A percentile compares a stretch with the other conserved stretches of the same genome.
phyloP scores from a whole-genome alignment of 2,329 filamentous ascomycete genomes.

The Fusarium phyllophilum region DNA sequence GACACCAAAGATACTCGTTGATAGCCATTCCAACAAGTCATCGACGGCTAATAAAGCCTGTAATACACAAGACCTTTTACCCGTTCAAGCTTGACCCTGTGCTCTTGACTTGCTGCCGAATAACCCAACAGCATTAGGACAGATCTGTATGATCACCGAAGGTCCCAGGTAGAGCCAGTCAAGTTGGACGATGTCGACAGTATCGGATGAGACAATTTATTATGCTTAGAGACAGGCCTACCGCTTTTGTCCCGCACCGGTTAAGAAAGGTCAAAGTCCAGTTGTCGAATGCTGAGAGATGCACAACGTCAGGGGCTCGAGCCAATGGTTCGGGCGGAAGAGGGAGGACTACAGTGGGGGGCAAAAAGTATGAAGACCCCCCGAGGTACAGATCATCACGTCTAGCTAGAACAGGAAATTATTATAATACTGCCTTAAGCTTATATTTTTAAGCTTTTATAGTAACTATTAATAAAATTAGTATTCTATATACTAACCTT shows the following conservation, averaged over 20 bases:
- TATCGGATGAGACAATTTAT: conserved; percentile 16
- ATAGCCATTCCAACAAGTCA: background rate
- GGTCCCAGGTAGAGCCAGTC: conserved; percentile 30
- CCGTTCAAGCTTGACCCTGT: conserved; percentile 19
- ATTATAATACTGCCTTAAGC: too few species aligned
- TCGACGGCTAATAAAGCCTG: conserved; percentile 3
- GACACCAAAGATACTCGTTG: background rate
- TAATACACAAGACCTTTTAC: conserved; percentile 26
- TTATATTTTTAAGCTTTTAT: too few species aligned
- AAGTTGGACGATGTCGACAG: background rate
- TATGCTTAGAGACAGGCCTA: conserved; percentile 11
- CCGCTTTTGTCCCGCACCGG: conserved; percentile 22
- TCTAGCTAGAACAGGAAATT: too few species aligned
- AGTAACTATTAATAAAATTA: too few species aligned
- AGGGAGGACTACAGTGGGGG: background rate
- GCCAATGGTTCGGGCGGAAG: conserved; percentile 40
- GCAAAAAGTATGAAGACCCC: too few species aligned
- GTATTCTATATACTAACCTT: too few species aligned
- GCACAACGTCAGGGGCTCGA: conserved; percentile 36
- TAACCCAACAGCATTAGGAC: conserved; percentile 20
- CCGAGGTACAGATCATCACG: too few species aligned
- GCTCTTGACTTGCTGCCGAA: conserved; percentile 9
- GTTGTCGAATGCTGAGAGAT: conserved; percentile 27
- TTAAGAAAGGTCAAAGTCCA: conserved; percentile 9
- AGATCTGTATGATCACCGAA: conserved; percentile 11